Percentiles rank a stretch among this genome's conserved stretches.
phyloP scores from a whole-genome alignment of 495 filamentous ascomycete species.

The Rusavskia elegans region DNA sequence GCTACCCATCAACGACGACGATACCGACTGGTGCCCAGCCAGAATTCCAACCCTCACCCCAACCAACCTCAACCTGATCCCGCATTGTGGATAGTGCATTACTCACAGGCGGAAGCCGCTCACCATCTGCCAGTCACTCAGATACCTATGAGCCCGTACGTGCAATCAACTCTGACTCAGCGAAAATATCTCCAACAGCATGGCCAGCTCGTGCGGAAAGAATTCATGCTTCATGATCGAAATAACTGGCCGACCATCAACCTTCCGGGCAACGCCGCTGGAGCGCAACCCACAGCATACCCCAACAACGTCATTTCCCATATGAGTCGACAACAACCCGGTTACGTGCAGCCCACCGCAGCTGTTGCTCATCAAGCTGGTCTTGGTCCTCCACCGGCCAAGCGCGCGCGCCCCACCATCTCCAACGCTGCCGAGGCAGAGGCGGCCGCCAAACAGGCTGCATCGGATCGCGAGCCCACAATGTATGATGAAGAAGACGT shows the following conservation, averaged over 20 bases:
- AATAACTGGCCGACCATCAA: constrained; percentile 76
- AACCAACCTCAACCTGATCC: constrained; percentile 55
- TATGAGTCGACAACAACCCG: constrained; percentile 14
- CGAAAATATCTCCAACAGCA: constrained; percentile 56
- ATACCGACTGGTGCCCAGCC: constrained; percentile 60
- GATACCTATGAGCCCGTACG: constrained; percentile 43
- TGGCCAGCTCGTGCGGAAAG: constrained; percentile 73
- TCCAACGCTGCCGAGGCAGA: constrained; percentile 6
- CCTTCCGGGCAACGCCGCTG: constrained; percentile 32
- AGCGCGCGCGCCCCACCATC: constrained; percentile 9
- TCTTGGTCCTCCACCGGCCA: constrained; percentile 10
- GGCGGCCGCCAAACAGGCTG: constrained; percentile 1
- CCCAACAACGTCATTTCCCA: constrained; percentile 16
- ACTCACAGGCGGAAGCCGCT: constrained; percentile 51
- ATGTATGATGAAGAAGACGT: constrained; percentile 82
- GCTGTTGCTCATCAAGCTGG: constrained; percentile 4
- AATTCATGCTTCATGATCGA: constrained; percentile 84
- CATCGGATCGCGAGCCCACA: background rate
- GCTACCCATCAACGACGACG: constrained; percentile 63
- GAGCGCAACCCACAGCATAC: constrained; percentile 17
- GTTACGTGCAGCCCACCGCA: constrained; percentile 13
- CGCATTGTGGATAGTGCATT: constrained; percentile 89
- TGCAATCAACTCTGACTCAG: constrained; percentile 43
- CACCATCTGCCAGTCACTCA: constrained; percentile 28
- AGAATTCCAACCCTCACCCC: constrained; percentile 33